A percentile compares a stretch with the other conserved stretches of the same genome.
phyloP scores from a whole-genome alignment of 306 rosid genomes.

The Sicyos baderoa region DNA sequence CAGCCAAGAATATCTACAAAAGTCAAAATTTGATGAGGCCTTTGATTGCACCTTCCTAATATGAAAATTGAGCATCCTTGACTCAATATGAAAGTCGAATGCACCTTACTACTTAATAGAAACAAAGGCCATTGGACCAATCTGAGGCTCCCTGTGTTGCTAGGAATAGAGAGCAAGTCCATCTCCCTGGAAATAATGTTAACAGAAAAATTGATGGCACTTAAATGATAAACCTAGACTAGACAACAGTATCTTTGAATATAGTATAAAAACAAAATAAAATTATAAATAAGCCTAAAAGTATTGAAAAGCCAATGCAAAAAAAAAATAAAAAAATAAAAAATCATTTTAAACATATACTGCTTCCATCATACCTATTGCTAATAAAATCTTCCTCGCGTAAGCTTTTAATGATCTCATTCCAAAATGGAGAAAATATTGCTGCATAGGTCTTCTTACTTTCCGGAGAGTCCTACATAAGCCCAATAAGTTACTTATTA shows the following conservation, averaged over 20 bases:
- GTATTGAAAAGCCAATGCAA: neutral
- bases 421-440: constrained; percentile 90
- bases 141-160: constrained; percentile 79
- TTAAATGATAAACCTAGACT: constrained; percentile 1
- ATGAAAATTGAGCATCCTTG: neutral
- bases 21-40: constrained; percentile 13
- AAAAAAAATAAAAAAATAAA: too few species aligned
- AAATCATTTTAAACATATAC: constrained; percentile 16
- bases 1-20: constrained; percentile 73
- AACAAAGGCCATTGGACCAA: constrained; percentile 98
- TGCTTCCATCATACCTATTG: constrained; percentile 47
- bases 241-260: constrained; percentile 1
- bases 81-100: neutral
- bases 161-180: constrained; percentile 84
- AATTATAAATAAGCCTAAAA: neutral
- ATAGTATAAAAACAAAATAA: constrained; percentile 6
- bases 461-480: constrained; percentile 60
- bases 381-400: constrained; percentile 93
- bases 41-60: constrained; percentile 12
- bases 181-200: constrained; percentile 57
- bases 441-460: constrained; percentile 68
- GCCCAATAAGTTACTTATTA: neutral
- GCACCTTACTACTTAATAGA: constrained; percentile 94
- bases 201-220: constrained; percentile 6
- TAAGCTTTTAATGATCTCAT: constrained; percentile 82